Percentiles rank a stretch among this genome's conserved stretches.
phyloP scores from a whole-genome alignment of 345 rosid genomes.

The Fremontodendron californicum region DNA sequence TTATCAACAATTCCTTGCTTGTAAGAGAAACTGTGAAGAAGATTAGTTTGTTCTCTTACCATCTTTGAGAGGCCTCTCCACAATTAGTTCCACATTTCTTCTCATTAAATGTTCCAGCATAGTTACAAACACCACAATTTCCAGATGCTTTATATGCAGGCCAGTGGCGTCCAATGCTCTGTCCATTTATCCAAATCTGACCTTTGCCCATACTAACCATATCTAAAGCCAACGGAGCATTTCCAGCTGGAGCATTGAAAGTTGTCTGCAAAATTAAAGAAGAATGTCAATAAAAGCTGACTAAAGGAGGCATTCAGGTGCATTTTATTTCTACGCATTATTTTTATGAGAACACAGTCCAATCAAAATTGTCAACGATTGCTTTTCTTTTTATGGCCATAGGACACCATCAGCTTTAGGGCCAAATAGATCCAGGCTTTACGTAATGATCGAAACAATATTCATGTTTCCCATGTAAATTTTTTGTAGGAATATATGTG shows the following conservation, averaged over 20 bases:
- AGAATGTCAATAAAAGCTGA: slow-evolving; percentile 10
- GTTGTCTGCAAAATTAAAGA: slow-evolving; percentile 49
- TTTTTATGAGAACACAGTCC: background rate
- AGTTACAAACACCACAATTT: slow-evolving; percentile 58
- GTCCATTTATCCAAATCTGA: slow-evolving; percentile 93
- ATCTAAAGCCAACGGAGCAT: slow-evolving; percentile 80
- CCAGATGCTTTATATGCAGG: slow-evolving; percentile 90
- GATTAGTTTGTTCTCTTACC: slow-evolving; percentile 38
- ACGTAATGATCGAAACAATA: background rate
- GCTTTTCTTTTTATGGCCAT: background rate
- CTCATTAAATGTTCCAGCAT: slow-evolving; percentile 69
- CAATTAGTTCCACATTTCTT: slow-evolving; percentile 77
- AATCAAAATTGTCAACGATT: background rate
- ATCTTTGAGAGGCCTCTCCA: slow-evolving; percentile 94
- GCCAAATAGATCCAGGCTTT: background rate
- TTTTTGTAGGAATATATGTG: background rate
- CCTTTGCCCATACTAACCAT: slow-evolving; percentile 98
- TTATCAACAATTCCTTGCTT: background rate
- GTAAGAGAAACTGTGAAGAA: slow-evolving; percentile 5
- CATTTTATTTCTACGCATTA: background rate
- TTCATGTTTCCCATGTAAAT: background rate
- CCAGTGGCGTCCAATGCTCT: slow-evolving; percentile 86
- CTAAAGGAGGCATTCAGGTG: background rate
- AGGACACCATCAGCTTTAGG: background rate
- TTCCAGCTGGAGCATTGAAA: slow-evolving; percentile 83